Conservation (phyloP, 2,329 filamentous ascomycete genomes). For the Hypomyces perniciosus region DNA sequence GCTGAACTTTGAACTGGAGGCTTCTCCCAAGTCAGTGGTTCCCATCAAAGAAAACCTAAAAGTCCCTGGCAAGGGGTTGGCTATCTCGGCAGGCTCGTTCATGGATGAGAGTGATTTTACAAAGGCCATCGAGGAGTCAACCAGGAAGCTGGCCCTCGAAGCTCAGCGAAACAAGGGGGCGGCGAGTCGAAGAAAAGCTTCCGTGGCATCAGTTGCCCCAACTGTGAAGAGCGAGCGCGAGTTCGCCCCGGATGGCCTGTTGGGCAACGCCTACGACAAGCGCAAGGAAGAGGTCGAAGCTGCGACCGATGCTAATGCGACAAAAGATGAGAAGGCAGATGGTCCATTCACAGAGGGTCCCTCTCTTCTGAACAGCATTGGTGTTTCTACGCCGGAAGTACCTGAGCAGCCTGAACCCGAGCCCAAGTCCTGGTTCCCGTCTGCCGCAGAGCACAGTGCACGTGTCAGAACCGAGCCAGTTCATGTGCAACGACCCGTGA, state of each 20-base stretch:
- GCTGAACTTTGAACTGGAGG: conserved; percentile 9
- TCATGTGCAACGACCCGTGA: conserved; percentile 19
- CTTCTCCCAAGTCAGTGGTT: background rate
- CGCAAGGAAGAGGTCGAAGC: conserved; percentile 33
- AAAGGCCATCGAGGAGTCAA: conserved; percentile 13
- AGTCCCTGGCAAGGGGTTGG: background rate
- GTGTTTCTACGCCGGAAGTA: conserved; percentile 20
- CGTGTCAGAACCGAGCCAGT: conserved; percentile 26
- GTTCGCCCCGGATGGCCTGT: conserved; percentile 46
- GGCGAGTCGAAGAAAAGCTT: conserved; percentile 4
- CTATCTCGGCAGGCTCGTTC: conserved; percentile 10
- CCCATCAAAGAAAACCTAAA: conserved; percentile 2
- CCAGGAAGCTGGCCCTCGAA: conserved; percentile 11
- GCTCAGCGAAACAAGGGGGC: conserved; percentile 8
- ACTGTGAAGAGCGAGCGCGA: conserved; percentile 26
- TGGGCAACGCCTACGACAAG: conserved; percentile 45
- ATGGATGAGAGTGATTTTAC: conserved; percentile 13
- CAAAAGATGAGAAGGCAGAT: conserved; percentile 23
- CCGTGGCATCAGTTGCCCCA: conserved; percentile 9
- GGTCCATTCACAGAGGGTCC: conserved; percentile 50
- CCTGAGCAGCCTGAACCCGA: conserved; percentile 20
- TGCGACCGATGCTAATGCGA: conserved; percentile 23
- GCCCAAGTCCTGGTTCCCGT: conserved; percentile 31
- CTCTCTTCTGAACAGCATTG: conserved; percentile 44
- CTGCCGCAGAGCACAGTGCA: conserved; percentile 32